These are phyloP conservation scores for Zygosaccharomyces lentus DNA, from an alignment of 805 yeast species.

Conservation along the genomic window DNA sequence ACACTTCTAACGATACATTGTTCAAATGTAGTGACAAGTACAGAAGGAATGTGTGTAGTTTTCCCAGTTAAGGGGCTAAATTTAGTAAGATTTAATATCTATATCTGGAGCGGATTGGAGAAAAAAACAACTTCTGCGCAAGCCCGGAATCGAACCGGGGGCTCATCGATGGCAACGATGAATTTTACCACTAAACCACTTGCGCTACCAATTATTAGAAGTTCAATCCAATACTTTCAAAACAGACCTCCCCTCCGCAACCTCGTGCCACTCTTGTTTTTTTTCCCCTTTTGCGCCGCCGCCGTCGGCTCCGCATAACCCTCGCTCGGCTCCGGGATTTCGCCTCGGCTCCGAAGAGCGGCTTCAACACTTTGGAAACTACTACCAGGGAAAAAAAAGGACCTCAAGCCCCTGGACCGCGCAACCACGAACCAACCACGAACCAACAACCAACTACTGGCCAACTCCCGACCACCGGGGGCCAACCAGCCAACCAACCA, in stretches of 20 bases:
- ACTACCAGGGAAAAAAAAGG: neutral
- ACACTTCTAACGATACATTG: neutral
- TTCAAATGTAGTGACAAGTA: neutral
- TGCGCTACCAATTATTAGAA: neutral
- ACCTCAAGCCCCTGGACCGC: neutral
- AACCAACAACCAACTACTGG: neutral
- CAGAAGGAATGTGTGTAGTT: neutral
- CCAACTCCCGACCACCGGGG: too few species aligned
- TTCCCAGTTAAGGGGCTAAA: too few species aligned
- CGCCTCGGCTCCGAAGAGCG: neutral
- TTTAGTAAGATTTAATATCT: too few species aligned
- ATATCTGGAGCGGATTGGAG: too few species aligned
- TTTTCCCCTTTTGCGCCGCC: neutral
- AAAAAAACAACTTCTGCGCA: conserved; percentile 1
- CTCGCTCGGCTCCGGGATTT: conserved; percentile 1
- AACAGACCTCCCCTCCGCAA: neutral
- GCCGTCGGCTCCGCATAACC: conserved; percentile 2
- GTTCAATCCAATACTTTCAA: neutral
- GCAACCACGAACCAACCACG: neutral
- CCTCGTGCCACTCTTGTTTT: too few species aligned
- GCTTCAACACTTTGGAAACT: neutral
- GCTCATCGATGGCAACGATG: conserved; percentile 7
- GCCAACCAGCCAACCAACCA: neutral
- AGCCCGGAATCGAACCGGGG: conserved; percentile 8
- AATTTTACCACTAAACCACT: conserved; percentile 7